Conservation (phyloP, 345 rosid genomes). For the Brassica napus region DNA sequence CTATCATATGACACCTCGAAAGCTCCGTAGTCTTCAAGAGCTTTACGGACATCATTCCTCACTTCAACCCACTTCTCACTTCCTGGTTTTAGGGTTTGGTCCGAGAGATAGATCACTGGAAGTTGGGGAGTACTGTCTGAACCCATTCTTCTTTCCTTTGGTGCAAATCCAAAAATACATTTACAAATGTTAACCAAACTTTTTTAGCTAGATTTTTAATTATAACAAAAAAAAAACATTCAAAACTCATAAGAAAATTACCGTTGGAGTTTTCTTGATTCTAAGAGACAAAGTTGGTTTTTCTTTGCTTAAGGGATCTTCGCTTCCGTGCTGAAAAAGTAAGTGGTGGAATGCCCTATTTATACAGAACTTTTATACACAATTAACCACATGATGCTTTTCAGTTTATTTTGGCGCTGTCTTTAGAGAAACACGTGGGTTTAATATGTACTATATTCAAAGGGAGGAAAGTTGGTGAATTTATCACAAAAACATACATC, state of each 20-base stretch:
- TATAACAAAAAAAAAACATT: background rate
- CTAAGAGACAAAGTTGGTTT: background rate
- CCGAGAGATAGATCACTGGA: constrained; percentile 23
- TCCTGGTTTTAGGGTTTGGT: constrained; percentile 34
- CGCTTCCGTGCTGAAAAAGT: constrained; percentile 4
- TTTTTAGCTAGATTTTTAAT: background rate
- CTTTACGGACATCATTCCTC: constrained; percentile 31
- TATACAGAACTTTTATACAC: background rate
- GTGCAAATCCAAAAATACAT: background rate
- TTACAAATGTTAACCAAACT: background rate
- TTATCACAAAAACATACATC: background rate
- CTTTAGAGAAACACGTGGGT: background rate
- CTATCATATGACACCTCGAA: constrained; percentile 19
- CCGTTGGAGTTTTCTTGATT: constrained; percentile 17
- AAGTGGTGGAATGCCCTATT: background rate
- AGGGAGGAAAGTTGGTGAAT: constrained; percentile 22
- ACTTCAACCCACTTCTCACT: constrained; percentile 22
- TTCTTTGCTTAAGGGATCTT: background rate
- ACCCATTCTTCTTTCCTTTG: constrained; percentile 16
- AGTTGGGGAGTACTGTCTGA: background rate
- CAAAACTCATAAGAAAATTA: constrained; percentile 1
- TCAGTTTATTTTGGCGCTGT: background rate
- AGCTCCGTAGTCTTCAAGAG: constrained; percentile 26
- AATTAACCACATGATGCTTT: background rate
- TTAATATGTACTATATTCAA: background rate